Evolutionary conservation across 805 yeast species (phyloP).

Genomic region (Myxozyma sirexii): DNA sequence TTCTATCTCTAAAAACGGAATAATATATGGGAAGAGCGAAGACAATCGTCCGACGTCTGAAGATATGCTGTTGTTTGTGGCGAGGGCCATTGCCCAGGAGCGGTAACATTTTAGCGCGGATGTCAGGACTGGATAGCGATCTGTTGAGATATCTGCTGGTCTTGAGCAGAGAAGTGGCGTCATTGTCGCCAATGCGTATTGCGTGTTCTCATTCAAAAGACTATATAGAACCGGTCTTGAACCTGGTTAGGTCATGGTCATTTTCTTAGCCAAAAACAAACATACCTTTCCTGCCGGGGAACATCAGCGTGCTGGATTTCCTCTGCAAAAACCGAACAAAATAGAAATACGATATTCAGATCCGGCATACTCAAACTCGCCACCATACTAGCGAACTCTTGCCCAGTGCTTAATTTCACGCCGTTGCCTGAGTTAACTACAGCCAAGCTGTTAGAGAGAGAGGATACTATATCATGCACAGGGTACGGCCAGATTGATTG

Average conservation of each 20-base stretch:
- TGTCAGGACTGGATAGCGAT: constrained; percentile 12
- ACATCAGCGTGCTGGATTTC: constrained; percentile 28
- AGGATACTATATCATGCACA: constrained; percentile 21
- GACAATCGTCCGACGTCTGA: neutral
- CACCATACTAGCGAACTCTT: neutral
- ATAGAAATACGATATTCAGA: constrained; percentile 10
- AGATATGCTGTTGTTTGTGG: constrained; percentile 1
- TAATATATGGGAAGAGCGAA: constrained; percentile 1
- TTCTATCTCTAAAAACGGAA: constrained; percentile 15
- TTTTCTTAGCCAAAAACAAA: neutral
- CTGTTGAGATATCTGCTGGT: constrained; percentile 5
- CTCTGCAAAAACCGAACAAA: constrained; percentile 27
- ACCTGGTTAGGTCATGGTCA: neutral
- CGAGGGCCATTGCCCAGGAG: constrained; percentile 25
- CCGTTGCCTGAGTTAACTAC: neutral
- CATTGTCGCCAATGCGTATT: constrained; percentile 6
- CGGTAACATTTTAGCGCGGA: constrained; percentile 20
- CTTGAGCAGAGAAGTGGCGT: constrained; percentile 3
- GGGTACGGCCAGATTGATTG: constrained; percentile 22
- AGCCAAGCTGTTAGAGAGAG: neutral
- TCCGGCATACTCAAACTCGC: constrained; percentile 1
- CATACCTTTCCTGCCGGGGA: constrained; percentile 18
- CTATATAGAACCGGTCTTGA: constrained; percentile 13
- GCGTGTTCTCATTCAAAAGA: constrained; percentile 9
- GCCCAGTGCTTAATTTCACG: neutral